These are phyloP conservation scores for Phalaenopsis aphrodite DNA, from an alignment of 106 monocot species.

Conservation along the genomic window DNA sequence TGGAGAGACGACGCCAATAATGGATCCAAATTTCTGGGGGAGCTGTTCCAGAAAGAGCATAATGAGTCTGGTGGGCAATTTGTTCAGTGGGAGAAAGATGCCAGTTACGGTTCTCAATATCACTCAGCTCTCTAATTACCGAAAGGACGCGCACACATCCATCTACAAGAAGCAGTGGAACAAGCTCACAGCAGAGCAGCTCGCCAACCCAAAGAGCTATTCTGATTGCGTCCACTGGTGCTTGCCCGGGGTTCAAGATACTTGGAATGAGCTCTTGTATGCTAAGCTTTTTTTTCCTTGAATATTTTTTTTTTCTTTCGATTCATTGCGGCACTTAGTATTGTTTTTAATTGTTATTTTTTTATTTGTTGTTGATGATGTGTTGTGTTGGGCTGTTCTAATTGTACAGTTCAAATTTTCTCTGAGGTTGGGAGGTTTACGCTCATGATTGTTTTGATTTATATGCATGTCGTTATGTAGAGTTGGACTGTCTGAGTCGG, in stretches of 20 bases:
- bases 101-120: conserved; percentile 38
- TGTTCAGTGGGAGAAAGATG: conserved; percentile 11
- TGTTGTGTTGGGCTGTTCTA: background rate
- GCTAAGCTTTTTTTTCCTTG: conserved; percentile 41
- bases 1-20: conserved; percentile 34
- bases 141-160: conserved; percentile 55
- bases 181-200: conserved; percentile 28
- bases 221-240: conserved; percentile 57
- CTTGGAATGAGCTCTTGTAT: conserved; percentile 50
- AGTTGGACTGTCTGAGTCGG: too few species aligned
- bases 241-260: conserved; percentile 47
- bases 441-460: too few species aligned
- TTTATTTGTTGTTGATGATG: background rate
- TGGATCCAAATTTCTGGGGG: conserved; percentile 36
- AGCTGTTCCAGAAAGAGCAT: conserved; percentile 20
- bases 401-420: too few species aligned
- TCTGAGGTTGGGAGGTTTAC: too few species aligned
- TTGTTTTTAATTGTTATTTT: background rate
- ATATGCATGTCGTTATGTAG: too few species aligned
- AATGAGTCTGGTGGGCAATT: conserved; percentile 27
- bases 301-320: background rate
- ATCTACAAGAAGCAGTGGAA: conserved; percentile 54
- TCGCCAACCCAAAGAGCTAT: conserved; percentile 30
- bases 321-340: background rate
- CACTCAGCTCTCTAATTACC: conserved; percentile 39